Base-by-base conservation (phyloP, 257 asterid genomes). In the Echites panduratus region DNA sequence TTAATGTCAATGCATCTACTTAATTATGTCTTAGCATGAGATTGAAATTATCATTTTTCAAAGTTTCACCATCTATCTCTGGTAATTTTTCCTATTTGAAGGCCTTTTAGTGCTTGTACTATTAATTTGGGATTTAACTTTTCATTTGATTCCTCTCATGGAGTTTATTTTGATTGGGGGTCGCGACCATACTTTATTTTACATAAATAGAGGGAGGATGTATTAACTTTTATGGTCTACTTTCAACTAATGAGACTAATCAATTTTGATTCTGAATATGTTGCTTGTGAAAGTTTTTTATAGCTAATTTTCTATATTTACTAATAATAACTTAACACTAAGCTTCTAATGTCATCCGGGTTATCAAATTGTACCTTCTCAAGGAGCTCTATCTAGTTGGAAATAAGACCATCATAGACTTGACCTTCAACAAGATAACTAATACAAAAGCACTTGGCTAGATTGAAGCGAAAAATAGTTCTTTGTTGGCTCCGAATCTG, bases 351-450 rank as follows among this genome's bases (percentile, higher is more conserved):
- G 22, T 27, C 38, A 43, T 40, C 81, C 89, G 98, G 97, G 67
- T 72, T 92, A 65, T 87, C 98, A 8, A 86, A 73, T 54, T 90
- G 97, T 69, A 82, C 81, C 85, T 84, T 13, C 75, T 93, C 70
- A 93, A 90, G 73, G 96, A 93, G 79, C 95, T 90, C 16, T 86
- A 86, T 82, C 88, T 93, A 5, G 83, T 89, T 7, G 98, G 97
- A 54, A 93, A 93, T 88, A 93, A 90, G 75, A 79, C 86, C 2
- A 86, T 89, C 38, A 61, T 93, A 71, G 96, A 93, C 81, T 74
- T 93, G 85, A 89, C 96, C 84, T 90, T 89, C 82, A 90, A 93
- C 87, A 93, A 88, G 70, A 83, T 90, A 69, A 85, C 93, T 4
- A 87, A 97, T 47, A 81, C 89, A 20, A 93, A 89, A 78, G 88